These are phyloP conservation scores for Pestalotiopsis sp. DNA, from an alignment of 2,329 filamentous ascomycete genomes.

Conservation along the genomic window DNA sequence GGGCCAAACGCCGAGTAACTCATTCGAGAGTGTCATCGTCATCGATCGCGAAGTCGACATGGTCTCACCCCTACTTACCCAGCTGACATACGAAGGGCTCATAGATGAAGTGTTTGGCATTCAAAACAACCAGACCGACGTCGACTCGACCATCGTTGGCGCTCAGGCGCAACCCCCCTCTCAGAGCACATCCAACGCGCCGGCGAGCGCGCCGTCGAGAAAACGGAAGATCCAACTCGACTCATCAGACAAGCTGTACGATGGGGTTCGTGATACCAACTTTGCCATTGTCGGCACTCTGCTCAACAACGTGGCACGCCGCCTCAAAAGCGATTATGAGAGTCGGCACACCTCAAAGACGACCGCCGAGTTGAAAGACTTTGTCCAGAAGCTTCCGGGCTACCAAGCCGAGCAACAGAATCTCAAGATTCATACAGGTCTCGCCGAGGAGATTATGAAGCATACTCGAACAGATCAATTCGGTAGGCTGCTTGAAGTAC, in stretches of 20 bases:
- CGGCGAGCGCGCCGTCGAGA: constrained; percentile 57
- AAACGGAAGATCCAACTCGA: constrained; percentile 90
- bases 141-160: constrained; percentile 87
- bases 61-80: constrained; percentile 86
- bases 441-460: constrained; percentile 95
- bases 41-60: constrained; percentile 96
- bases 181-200: constrained; percentile 54
- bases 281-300: constrained; percentile 91
- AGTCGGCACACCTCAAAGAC: constrained; percentile 83
- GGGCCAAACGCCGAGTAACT: constrained; percentile 80
- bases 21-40: constrained; percentile 87
- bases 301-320: constrained; percentile 86
- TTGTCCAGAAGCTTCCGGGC: constrained; percentile 88
- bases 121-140: constrained; percentile 86
- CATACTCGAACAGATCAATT: constrained; percentile 88
- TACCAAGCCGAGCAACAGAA: constrained; percentile 94
- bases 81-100: constrained; percentile 93
- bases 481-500: constrained; percentile 83
- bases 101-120: constrained; percentile 94
- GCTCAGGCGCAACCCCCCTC: constrained; percentile 58
- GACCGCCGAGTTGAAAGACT: constrained; percentile 87
- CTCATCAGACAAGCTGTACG: constrained; percentile 84
- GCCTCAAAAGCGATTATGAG: constrained; percentile 84
- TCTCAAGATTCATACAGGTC: constrained; percentile 84
- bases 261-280: constrained; percentile 85